Evolutionary conservation across 257 asterid genomes (phyloP).

Genomic region (Lantana camara): DNA sequence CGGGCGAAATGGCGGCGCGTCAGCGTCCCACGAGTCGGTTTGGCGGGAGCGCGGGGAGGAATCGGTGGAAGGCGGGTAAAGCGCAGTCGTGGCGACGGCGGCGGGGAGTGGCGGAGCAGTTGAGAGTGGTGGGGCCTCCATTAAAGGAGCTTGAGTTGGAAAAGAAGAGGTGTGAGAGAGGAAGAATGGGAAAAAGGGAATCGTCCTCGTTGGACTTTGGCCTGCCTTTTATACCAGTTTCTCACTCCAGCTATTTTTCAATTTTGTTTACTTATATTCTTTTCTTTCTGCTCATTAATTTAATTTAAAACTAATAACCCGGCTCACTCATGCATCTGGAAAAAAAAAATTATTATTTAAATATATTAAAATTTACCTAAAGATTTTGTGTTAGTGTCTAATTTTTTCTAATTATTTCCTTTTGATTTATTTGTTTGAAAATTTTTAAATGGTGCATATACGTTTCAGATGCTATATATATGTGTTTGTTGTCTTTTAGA

Average conservation of each 20-base stretch:
- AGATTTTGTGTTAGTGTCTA: no score
- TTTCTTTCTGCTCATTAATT: neutral
- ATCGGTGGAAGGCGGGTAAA: constrained; percentile 39
- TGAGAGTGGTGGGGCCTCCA: constrained; percentile 70
- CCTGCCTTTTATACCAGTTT: constrained; percentile 22
- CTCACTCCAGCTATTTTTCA: constrained; percentile 32
- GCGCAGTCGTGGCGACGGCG: constrained; percentile 28
- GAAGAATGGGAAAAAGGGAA: neutral
- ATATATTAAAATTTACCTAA: no score
- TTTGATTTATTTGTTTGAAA: no score
- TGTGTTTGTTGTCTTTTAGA: no score
- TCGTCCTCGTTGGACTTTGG: constrained; percentile 32
- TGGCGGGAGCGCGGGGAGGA: constrained; percentile 58
- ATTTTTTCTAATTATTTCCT: no score
- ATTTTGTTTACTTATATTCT: constrained; percentile 15
- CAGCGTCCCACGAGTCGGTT: constrained; percentile 53
- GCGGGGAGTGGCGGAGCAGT: constrained; percentile 34
- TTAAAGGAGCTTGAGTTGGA: constrained; percentile 36
- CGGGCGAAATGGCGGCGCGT: constrained; percentile 20
- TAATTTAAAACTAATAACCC: no score
- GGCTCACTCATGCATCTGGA: no score
- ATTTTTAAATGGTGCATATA: no score
- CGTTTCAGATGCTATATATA: no score
- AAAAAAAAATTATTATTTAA: no score
- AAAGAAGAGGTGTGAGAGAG: constrained; percentile 15